Conservation (phyloP, 768 basidiomycete genomes). For the Boletus sensibilis region DNA sequence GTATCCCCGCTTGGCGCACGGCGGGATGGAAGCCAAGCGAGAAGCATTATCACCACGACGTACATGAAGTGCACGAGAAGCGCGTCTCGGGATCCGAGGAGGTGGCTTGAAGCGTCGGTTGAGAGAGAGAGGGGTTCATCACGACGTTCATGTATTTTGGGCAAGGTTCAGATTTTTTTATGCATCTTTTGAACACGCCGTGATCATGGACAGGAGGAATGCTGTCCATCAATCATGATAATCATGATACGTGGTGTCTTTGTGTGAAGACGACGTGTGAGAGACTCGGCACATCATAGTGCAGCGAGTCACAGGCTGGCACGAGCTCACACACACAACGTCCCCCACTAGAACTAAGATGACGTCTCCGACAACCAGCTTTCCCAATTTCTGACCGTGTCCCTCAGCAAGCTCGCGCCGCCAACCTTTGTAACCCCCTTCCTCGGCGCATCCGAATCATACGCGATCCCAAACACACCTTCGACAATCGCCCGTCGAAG, state of each 20-base stretch:
- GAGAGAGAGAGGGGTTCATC: not conserved
- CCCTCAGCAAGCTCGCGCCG: slow-evolving; percentile 3
- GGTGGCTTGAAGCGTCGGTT: not conserved
- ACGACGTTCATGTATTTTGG: not conserved
- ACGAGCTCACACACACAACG: not conserved
- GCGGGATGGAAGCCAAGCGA: slow-evolving; percentile 52
- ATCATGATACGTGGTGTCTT: not conserved
- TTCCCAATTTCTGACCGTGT: slow-evolving; percentile 28
- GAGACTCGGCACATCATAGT: too few relatives aligned
- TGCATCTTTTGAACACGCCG: not conserved
- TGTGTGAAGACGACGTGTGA: not conserved
- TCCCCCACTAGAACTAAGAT: not conserved
- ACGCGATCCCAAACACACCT: slow-evolving; percentile 62
- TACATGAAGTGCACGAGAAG: slow-evolving; percentile 20
- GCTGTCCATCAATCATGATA: not conserved
- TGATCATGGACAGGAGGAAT: not conserved
- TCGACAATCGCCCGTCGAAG: slow-evolving; percentile 65
- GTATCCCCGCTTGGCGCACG: slow-evolving; percentile 66
- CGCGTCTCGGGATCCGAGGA: slow-evolving; percentile 23
- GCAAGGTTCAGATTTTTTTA: not conserved
- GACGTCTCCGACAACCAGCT: slow-evolving; percentile 26
- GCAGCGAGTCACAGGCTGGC: not conserved
- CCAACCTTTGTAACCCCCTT: not conserved
- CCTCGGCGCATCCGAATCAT: slow-evolving; percentile 9
- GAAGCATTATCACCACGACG: slow-evolving; percentile 35